phyloP scores from a whole-genome alignment of 148 eudicot species.

The Linanthus parryae region DNA sequence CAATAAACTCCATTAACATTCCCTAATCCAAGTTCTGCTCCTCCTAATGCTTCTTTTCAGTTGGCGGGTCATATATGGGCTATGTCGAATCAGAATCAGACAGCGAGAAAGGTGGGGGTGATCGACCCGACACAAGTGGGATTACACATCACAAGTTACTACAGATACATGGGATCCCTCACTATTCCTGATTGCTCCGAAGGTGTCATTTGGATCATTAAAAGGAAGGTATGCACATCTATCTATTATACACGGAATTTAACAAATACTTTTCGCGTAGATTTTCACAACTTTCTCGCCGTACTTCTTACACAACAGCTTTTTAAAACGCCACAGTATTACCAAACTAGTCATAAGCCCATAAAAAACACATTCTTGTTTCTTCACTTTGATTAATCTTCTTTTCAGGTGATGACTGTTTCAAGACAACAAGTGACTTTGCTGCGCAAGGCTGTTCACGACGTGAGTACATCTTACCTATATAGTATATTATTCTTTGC shows the following conservation, averaged over 20 bases:
- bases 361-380: no score
- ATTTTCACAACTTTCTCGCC: no score
- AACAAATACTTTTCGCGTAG: no score
- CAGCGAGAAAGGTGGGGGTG: slow-evolving; percentile 20
- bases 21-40: no score
- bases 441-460: slow-evolving; percentile 32
- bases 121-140: slow-evolving; percentile 19
- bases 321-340: no score
- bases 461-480: slow-evolving; percentile 19
- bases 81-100: slow-evolving; percentile 4
- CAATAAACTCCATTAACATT: no score
- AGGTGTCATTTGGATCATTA: slow-evolving; percentile 34
- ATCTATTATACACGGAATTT: no score
- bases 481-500: background rate
- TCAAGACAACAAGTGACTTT: slow-evolving; percentile 23
- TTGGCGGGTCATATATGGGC: slow-evolving; percentile 16
- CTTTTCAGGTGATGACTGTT: slow-evolving; percentile 27
- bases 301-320: no score
- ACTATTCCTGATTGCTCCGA: slow-evolving; percentile 39
- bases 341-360: no score
- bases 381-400: no score
- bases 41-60: slow-evolving; percentile 2
- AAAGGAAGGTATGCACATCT: slow-evolving; percentile 14
- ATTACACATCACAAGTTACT: slow-evolving; percentile 25
- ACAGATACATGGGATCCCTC: slow-evolving; percentile 42